Conservation (phyloP, 805 yeast species). For the Pichia nanzhaoensis region DNA sequence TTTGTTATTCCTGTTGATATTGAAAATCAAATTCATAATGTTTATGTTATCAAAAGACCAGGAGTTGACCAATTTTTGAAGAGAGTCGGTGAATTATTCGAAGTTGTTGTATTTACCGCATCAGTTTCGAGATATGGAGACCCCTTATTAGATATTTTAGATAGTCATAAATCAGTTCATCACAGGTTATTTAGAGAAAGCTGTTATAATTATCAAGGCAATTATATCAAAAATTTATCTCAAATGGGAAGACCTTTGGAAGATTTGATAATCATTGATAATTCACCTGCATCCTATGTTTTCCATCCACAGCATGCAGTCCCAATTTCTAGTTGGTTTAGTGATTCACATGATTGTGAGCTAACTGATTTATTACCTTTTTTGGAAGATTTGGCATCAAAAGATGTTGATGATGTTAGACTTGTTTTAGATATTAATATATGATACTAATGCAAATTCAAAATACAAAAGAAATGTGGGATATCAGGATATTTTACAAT, state of each 20-base stretch:
- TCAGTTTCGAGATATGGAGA: conserved; percentile 94
- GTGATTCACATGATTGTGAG: conserved; percentile 96
- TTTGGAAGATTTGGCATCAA: conserved; percentile 71
- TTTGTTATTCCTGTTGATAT: conserved; percentile 97
- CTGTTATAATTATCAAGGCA: conserved; percentile 90
- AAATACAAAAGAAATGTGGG: too few species aligned
- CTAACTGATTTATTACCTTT: conserved; percentile 85
- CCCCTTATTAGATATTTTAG: conserved; percentile 86
- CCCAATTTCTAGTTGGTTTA: conserved; percentile 97
- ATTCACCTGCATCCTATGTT: conserved; percentile 96
- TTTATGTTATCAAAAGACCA: conserved; percentile 93
- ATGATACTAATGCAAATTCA: too few species aligned
- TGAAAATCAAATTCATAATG: conserved; percentile 86
- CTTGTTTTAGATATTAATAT: conserved; percentile 71
- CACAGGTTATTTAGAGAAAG: conserved; percentile 93
- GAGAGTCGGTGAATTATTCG: conserved; percentile 79
- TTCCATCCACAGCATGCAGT: conserved; percentile 98
- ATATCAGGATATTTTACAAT: too few species aligned
- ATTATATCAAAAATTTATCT: conserved; percentile 86
- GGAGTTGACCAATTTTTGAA: conserved; percentile 92
- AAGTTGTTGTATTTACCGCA: conserved; percentile 96
- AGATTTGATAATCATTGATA: conserved; percentile 86
- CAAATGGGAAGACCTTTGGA: conserved; percentile 89
- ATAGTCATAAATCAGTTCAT: conserved; percentile 66
- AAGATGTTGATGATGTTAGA: conserved; percentile 76